These are phyloP conservation scores for Galeopsis tetrahit DNA, from an alignment of 257 asterid genomes.

Conservation along the genomic window DNA sequence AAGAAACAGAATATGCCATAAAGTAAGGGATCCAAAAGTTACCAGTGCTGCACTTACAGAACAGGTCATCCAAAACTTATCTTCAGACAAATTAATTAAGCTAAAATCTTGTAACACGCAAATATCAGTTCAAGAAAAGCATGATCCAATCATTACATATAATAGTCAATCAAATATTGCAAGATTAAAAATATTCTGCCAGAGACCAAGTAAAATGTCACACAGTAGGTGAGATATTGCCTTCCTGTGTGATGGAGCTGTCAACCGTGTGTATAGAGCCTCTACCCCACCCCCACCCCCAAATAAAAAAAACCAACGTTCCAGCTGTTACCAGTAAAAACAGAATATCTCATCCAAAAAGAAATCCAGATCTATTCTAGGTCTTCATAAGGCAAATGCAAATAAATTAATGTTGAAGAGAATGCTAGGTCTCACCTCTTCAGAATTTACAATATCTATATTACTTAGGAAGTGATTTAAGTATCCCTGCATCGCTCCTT, in stretches of 20 bases:
- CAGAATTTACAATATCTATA: conserved; percentile 86
- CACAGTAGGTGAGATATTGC: not conserved
- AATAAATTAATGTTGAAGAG: conserved; percentile 22
- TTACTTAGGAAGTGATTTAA: conserved; percentile 92
- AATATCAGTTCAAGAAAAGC: conserved; percentile 15
- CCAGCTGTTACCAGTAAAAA: conserved; percentile 8
- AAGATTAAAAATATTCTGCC: conserved; percentile 29
- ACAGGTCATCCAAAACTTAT: conserved; percentile 22
- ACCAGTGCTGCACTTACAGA: not conserved
- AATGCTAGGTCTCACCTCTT: conserved; percentile 63
- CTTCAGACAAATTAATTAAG: conserved; percentile 4
- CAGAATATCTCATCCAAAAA: conserved; percentile 17
- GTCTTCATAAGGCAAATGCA: conserved; percentile 25
- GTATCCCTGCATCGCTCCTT: conserved; percentile 94
- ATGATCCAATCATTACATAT: conserved; percentile 19
- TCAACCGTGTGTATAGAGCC: not conserved
- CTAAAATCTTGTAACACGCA: conserved; percentile 10
- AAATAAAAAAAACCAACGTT: conserved; percentile 18
- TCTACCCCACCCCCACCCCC: conserved; percentile 14
- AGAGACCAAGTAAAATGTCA: conserved; percentile 11
- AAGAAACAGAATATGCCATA: conserved; percentile 26
- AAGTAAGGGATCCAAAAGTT: conserved; percentile 28
- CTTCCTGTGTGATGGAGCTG: conserved; percentile 22
- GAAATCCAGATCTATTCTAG: conserved; percentile 20
- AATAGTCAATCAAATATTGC: conserved; percentile 24